A percentile compares a stretch with the other conserved stretches of the same genome.
phyloP scores from a whole-genome alignment of 495 filamentous ascomycete species.

The Penicillium lagena region DNA sequence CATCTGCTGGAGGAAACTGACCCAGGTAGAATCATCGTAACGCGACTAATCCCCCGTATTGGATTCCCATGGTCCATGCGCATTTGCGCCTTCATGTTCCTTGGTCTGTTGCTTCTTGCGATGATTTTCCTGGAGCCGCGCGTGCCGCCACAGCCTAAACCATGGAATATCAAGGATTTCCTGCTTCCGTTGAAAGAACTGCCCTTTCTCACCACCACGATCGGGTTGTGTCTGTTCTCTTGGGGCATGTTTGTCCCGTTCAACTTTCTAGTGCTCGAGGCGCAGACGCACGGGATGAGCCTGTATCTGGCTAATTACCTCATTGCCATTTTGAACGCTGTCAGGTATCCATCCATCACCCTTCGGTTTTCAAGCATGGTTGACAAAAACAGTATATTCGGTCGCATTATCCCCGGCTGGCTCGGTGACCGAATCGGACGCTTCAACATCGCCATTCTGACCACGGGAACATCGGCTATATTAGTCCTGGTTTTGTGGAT shows the following conservation, averaged over 20 bases:
- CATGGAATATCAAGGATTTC: conserved; percentile 45
- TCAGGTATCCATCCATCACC: conserved; percentile 33
- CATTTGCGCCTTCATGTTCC: conserved; percentile 30
- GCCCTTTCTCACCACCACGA: conserved; percentile 39
- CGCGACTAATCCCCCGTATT: conserved; percentile 24
- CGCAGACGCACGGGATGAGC: conserved; percentile 48
- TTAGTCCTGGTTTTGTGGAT: conserved; percentile 23
- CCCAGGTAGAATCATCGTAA: conserved; percentile 18
- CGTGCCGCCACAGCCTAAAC: conserved; percentile 8
- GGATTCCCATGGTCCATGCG: conserved; percentile 39
- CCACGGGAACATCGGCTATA: conserved; percentile 17
- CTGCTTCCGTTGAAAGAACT: conserved; percentile 49
- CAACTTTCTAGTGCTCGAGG: conserved; percentile 57
- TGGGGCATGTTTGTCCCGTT: conserved; percentile 65
- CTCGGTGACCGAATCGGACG: conserved; percentile 19
- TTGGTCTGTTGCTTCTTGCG: conserved; percentile 23
- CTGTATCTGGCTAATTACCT: conserved; percentile 50
- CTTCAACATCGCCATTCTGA: conserved; percentile 20
- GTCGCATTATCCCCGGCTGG: conserved; percentile 16
- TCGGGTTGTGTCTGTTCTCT: conserved; percentile 53
- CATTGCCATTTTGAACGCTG: conserved; percentile 62
- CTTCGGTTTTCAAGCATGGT: neutral
- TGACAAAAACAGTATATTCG: conserved; percentile 8
- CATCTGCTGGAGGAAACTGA: no score
- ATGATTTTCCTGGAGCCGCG: conserved; percentile 27